Evolutionary conservation across 2,329 filamentous ascomycete species (phyloP).

Genomic region (Uncinocarpus reesii): DNA sequence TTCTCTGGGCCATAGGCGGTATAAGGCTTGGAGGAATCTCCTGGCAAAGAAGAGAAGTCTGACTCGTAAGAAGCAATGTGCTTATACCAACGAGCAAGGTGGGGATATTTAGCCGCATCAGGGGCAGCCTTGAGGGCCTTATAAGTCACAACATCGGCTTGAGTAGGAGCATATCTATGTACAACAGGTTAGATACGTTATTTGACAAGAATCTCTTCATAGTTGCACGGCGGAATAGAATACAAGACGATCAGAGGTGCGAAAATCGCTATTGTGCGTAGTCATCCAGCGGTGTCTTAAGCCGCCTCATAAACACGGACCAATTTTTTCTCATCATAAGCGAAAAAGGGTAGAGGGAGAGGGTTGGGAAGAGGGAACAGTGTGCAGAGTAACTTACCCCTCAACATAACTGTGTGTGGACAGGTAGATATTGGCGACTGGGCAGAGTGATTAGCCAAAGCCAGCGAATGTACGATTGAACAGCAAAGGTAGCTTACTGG

Average conservation of each 20-base stretch:
- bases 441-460: slow-evolving; percentile 22
- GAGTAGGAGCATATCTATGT: slow-evolving; percentile 57
- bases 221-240: slow-evolving; percentile 17
- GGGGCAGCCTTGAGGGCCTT: slow-evolving; percentile 73
- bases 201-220: slow-evolving; percentile 8
- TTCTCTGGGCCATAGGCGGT: slow-evolving; percentile 84
- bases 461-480: slow-evolving; percentile 18
- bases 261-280: slow-evolving; percentile 57
- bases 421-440: slow-evolving; percentile 37
- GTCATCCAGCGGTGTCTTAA: slow-evolving; percentile 82
- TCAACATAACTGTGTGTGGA: slow-evolving; percentile 66
- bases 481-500: slow-evolving; percentile 39
- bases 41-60: slow-evolving; percentile 82
- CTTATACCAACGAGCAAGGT: slow-evolving; percentile 97
- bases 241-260: slow-evolving; percentile 58
- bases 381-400: slow-evolving; percentile 53
- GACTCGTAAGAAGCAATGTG: slow-evolving; percentile 88
- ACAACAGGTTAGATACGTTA: slow-evolving; percentile 7
- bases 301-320: slow-evolving; percentile 92
- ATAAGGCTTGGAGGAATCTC: slow-evolving; percentile 80
- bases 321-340: slow-evolving; percentile 70
- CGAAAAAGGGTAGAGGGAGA: slow-evolving; percentile 17
- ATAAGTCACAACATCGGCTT: slow-evolving; percentile 94
- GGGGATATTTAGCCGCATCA: slow-evolving; percentile 75
- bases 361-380: slow-evolving; percentile 20